Base-by-base conservation (phyloP, 306 rosid species). In the Cyamopsis tetragonoloba region DNA sequence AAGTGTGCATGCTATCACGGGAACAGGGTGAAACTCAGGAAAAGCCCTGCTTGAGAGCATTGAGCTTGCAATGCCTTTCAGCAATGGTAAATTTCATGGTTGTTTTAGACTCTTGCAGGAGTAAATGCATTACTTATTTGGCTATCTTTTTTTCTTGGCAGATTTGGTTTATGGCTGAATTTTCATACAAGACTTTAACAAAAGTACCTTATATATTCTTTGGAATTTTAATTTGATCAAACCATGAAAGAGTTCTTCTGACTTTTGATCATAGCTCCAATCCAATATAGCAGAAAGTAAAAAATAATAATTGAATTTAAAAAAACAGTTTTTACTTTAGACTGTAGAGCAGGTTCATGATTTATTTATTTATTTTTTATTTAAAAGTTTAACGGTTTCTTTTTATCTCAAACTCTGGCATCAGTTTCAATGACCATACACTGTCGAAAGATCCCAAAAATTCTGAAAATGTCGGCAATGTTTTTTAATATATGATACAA, bases 51-150 rank as follows among this genome's bases (percentile, higher is more conserved):
- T 75, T 95, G 86, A 86, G 92, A 78, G 97, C 97, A 26, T 84
- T 92, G 57, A 86, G 97, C 78, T 85, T 95, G 88, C 99, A 95
- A 69, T 95, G 99, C 85, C 88, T 95, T 70, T 85, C 97, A 19
- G 99, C 99, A 71, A 88, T 95, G 99, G 99, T 90, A 86, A 14
- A 7, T 58, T 63, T 19, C 15, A 13, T 27, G 13, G 48, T n/a
- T 53, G 6, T 61, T 42, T 43, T 17, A 6, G 20, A 14, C 20
- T 35, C 12, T 55, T 18, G n/a, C 44, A 48, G 26, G 48, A 23
- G 38, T 53, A 39, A 60, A 39, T 41, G 50, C 20, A 47, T 31
- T 17, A 6, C n/a, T 68, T 65, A 50, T 44, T 77, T 72, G 57
- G 73, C 58, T 22, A 8, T 19, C 41, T 73, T 74, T n/a, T 76